A percentile compares a stretch with the other conserved stretches of the same genome.
phyloP scores from a whole-genome alignment of 306 rosid species.

The Rosa rugosa region DNA sequence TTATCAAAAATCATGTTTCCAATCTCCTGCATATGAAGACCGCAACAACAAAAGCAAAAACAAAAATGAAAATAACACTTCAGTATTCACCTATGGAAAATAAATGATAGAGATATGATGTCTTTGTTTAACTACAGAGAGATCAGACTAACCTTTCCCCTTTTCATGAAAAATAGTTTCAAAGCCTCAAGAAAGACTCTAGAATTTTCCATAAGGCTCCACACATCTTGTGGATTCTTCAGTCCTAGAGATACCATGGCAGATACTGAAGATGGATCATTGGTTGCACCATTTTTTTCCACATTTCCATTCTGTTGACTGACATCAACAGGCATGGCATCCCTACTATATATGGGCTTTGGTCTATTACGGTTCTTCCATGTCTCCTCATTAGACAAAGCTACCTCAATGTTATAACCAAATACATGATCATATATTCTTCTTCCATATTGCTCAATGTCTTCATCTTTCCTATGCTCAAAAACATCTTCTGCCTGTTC shows the following conservation, averaged over 20 bases:
- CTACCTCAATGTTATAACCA: constrained; percentile 88
- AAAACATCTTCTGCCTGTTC: constrained; percentile 71
- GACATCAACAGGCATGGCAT: constrained; percentile 55
- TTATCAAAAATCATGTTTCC: constrained; percentile 92
- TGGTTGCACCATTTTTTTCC: constrained; percentile 40
- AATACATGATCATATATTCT: constrained; percentile 95
- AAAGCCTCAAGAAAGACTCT: constrained; percentile 77
- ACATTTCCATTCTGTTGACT: constrained; percentile 69
- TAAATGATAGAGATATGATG: constrained; percentile 16
- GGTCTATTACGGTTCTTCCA: constrained; percentile 97
- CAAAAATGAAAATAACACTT: background rate
- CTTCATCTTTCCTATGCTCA: constrained; percentile 76
- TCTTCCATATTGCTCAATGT: constrained; percentile 79
- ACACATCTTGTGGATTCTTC: constrained; percentile 98
- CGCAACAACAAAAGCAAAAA: background rate
- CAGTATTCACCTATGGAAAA: constrained; percentile 11
- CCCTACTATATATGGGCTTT: constrained; percentile 74
- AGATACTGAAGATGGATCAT: constrained; percentile 57
- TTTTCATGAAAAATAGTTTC: constrained; percentile 68
- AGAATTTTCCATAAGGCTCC: constrained; percentile 85
- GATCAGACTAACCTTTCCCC: constrained; percentile 65
- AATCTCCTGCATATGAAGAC: constrained; percentile 59
- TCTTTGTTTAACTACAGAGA: constrained; percentile 22
- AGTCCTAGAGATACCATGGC: constrained; percentile 87
- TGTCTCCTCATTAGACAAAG: constrained; percentile 88